These are phyloP conservation scores for Kodamaea neixiangensis DNA, from an alignment of 805 yeast genomes.

Conservation along the genomic window DNA sequence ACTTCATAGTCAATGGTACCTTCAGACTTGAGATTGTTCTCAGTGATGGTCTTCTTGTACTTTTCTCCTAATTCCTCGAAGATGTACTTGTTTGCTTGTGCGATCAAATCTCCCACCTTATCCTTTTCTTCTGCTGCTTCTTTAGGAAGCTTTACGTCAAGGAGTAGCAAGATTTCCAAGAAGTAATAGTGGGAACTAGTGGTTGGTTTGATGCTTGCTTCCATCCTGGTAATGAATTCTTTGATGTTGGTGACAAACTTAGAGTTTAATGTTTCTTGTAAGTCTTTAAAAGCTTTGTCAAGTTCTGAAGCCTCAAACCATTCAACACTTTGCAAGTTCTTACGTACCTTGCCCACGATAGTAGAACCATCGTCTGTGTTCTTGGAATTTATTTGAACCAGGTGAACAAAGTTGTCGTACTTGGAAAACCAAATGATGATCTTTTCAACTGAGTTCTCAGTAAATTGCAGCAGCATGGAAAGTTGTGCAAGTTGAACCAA, in stretches of 20 bases:
- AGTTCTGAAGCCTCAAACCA: constrained; percentile 19
- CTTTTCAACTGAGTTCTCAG: constrained; percentile 3
- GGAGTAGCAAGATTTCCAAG: constrained; percentile 14
- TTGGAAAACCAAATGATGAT: constrained; percentile 20
- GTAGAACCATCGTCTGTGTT: constrained; percentile 1
- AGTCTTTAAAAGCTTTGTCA: constrained; percentile 14
- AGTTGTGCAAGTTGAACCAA: constrained; percentile 14
- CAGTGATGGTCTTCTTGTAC: not conserved
- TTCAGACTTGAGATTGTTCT: not conserved
- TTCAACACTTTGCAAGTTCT: constrained; percentile 16
- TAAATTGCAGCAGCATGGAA: not conserved
- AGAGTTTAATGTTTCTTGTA: constrained; percentile 11
- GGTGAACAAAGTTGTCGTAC: constrained; percentile 6
- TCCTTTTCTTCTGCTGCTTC: not conserved
- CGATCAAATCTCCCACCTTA: not conserved
- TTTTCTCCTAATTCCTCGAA: constrained; percentile 5
- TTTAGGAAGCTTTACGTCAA: constrained; percentile 4
- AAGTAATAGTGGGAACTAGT: constrained; percentile 15
- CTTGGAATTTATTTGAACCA: not conserved
- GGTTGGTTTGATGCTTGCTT: not conserved
- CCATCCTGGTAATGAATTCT: not conserved
- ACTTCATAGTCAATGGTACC: constrained; percentile 3
- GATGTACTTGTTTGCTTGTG: not conserved
- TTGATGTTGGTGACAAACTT: constrained; percentile 4
- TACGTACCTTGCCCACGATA: not conserved